Evolutionary conservation across 495 filamentous ascomycete species (phyloP), one percentile per base, ranked within the genome.

Genomic region (Penicillium silybi): DNA sequence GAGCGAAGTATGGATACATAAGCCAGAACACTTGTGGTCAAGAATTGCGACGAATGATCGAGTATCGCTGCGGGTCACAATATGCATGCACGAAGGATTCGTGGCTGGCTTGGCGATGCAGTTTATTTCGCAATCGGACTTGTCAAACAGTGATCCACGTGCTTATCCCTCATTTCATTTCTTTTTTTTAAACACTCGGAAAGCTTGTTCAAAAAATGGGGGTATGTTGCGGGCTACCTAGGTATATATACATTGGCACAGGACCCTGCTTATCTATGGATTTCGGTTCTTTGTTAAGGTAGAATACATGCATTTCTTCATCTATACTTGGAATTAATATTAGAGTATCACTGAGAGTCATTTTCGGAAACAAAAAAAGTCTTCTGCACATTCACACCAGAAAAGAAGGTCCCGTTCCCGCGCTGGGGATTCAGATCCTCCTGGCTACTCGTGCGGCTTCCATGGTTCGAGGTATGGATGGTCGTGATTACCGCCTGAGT

Each of bases 301-400:
- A 32, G 1, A 2, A 13, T 10, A 8, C 11, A 32, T 32, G 7
- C 1, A 10, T 32, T 10, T 13, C 4, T 13, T 32, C 11, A 13
- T 32, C 13, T 32, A 13, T 13, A 13, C 29, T 32, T 32, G 9
- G 11, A 32, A 32, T 32, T 13, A 32, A 32, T 32, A 32, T 4
- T 13, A 32, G 2, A 3, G 9, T 3, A 32, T 32, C 29, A 32
- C 40, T 44, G 43, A 18, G 41, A 9, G 13, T 62, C 53, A 53
- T 62, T 57, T 4, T 61, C 65, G 17, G 71, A 66, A 35, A 74
- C 65, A 43, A 61, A 58, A 41, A 74, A 74, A 0, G 69, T 64
- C 52, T 69, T 74, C 25, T 74, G 68, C 32, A 74, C 65, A 57
- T 68, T 74, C 25, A 74, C 68, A 1, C 66, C 71, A 10, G 41